phyloP scores from a whole-genome alignment of 371 early-diverging fungal species.

The Mortierella sp. region DNA sequence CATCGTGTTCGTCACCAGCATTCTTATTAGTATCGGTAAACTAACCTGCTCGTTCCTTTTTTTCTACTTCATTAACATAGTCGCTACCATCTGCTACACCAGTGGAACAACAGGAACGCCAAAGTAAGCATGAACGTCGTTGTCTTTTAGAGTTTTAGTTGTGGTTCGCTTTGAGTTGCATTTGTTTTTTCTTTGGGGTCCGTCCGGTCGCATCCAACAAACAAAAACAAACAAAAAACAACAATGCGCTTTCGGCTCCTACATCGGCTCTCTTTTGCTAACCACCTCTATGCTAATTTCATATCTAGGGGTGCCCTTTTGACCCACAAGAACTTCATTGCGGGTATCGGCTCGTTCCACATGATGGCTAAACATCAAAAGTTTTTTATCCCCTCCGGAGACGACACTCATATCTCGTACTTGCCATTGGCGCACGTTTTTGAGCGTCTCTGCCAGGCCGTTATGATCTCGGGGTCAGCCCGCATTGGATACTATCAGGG shows the following conservation, averaged over 20 bases:
- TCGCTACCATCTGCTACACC: slow-evolving; percentile 98
- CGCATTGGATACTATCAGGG: slow-evolving; percentile 89
- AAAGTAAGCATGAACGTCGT: slow-evolving; percentile 63
- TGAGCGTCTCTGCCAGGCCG: slow-evolving; percentile 71
- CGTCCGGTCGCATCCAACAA: neutral
- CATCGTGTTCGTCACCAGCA: neutral
- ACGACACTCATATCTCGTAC: slow-evolving; percentile 93
- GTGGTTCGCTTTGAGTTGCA: slow-evolving; percentile 8
- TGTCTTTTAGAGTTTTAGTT: neutral
- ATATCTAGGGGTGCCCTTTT: slow-evolving; percentile 81
- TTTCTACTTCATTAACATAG: neutral
- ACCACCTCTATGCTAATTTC: neutral
- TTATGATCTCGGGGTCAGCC: slow-evolving; percentile 70
- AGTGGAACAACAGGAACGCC: slow-evolving; percentile 86
- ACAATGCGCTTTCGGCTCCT: slow-evolving; percentile 5
- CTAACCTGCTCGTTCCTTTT: neutral
- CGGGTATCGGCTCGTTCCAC: slow-evolving; percentile 73
- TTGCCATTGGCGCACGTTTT: slow-evolving; percentile 96
- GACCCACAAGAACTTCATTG: slow-evolving; percentile 84
- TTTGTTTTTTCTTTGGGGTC: slow-evolving; percentile 4
- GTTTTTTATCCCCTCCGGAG: slow-evolving; percentile 80
- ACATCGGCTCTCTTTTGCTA: slow-evolving; percentile 23
- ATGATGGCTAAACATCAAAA: slow-evolving; percentile 77
- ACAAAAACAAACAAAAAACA: slow-evolving; percentile 2
- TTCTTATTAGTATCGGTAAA: neutral